Conservation (phyloP, 305 asterid genomes). For the Andrographis paniculata region DNA sequence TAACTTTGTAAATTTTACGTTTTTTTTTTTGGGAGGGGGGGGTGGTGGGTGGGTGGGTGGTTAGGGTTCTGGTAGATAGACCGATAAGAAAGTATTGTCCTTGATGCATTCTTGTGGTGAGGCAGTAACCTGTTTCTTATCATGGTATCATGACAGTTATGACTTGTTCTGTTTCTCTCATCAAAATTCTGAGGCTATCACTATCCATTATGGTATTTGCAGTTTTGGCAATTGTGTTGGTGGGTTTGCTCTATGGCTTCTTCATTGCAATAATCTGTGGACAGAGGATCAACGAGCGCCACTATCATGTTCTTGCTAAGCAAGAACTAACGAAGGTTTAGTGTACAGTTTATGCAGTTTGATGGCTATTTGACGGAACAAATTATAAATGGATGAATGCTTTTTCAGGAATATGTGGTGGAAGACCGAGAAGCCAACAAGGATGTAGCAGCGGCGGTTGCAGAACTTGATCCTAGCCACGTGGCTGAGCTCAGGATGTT, state of each 20-base stretch:
- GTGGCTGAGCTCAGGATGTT: constrained; percentile 48
- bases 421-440: constrained; percentile 76
- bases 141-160: neutral
- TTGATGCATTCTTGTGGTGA: no score
- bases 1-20: no score
- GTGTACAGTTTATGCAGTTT: constrained; percentile 17
- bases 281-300: constrained; percentile 89
- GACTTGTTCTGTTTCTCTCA: neutral
- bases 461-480: constrained; percentile 46
- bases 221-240: constrained; percentile 92
- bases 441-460: constrained; percentile 38
- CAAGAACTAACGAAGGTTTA: constrained; percentile 86
- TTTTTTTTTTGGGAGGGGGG: no score
- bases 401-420: constrained; percentile 78
- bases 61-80: no score
- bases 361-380: no score
- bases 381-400: neutral
- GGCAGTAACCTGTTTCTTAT: no score
- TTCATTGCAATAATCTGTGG: constrained; percentile 93
- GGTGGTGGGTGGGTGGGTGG: no score
- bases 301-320: constrained; percentile 94
- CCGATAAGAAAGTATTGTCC: no score
- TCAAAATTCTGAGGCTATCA: neutral
- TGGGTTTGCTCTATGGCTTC: constrained; percentile 96
- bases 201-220: constrained; percentile 20